Evolutionary conservation across 176 grass and related monocot species (phyloP), one percentile per base, ranked within the genome.

Genomic region (Oryza glumipatula): DNA sequence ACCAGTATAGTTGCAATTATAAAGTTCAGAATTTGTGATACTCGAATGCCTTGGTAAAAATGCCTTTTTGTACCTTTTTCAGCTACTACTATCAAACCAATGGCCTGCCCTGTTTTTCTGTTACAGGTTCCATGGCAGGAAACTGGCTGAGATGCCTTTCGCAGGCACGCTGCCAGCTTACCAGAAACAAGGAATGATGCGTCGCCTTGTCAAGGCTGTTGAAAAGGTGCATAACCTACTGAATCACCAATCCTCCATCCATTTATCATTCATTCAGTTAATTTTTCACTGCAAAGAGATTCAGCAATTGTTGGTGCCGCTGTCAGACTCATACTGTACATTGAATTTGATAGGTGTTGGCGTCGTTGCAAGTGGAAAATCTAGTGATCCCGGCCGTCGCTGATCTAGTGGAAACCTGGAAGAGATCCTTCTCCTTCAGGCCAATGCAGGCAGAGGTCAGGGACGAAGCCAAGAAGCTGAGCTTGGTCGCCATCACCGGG

Each of bases 111-210:
- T 74, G 11, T 41, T 2, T 73, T 5, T 72, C 24, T 79, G 58
- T 74, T 32, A 12, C 84, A 97, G 92, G 80, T 92, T 97, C 82
- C 91, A 90, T 82, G 92, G 92, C 46, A 82, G 49, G 78, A 97
- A 90, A 63, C 49, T 97, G 22, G 94, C 72, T 1, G 92, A 97
- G 69, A 92, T 97, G 94, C 94, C 94, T 39, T 97, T 94, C n/a
- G 85, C 91, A 44, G 90, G 85, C 83, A 94, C 94, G 19, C 84
- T 89, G 81, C 90, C 90, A n/a, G 11, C 71, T 54, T 90, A 97
- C 83, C 88, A 84, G 73, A 97, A 43, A 76, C 90, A 90, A 71
- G 94, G 94, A 21, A 94, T 97, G 92, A 92, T 93, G 82, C 80
- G 83, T 64, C 74, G 80, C 17, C 85, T 94, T 80, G 43, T 94